Conservation (phyloP, 2,329 filamentous ascomycete species). For the Fusarium sp. region DNA sequence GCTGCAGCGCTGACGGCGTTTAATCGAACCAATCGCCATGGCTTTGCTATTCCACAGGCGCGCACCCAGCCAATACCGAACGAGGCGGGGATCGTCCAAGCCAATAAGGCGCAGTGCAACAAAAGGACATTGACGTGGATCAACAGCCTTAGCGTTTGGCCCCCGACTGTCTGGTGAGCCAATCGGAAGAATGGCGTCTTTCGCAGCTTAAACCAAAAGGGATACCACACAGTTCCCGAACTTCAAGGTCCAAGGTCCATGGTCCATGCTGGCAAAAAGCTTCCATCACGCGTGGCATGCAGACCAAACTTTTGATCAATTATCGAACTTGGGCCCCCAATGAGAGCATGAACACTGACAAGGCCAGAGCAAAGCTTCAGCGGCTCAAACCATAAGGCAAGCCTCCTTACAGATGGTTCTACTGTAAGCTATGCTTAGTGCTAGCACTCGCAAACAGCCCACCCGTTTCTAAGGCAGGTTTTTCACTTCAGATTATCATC, state of each 20-base stretch:
- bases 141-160: slow-evolving; percentile 47
- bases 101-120: slow-evolving; percentile 42
- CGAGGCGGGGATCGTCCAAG: slow-evolving; percentile 30
- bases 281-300: slow-evolving; percentile 35
- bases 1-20: slow-evolving; percentile 44
- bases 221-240: slow-evolving; percentile 25
- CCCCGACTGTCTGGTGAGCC: slow-evolving; percentile 40
- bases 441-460: not conserved
- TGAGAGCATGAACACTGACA: not conserved
- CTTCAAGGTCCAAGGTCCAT: too few relatives aligned
- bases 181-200: slow-evolving; percentile 51
- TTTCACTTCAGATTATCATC: slow-evolving; percentile 5
- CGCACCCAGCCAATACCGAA: slow-evolving; percentile 34
- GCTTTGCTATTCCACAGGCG: slow-evolving; percentile 36
- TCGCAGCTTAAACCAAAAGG: slow-evolving; percentile 38
- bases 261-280: slow-evolving; percentile 40
- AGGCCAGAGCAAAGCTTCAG: slow-evolving; percentile 5
- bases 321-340: slow-evolving; percentile 20
- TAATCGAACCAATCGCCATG: slow-evolving; percentile 50
- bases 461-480: slow-evolving; percentile 1
- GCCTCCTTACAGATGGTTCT: not conserved
- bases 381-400: slow-evolving; percentile 5
- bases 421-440: not conserved
- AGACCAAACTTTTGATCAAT: slow-evolving; percentile 17
- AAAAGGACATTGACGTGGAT: slow-evolving; percentile 52